Evolutionary conservation across 2,329 filamentous ascomycete genomes (phyloP), one percentile per base, ranked within the genome.

Genomic region (Cryphonectria carpinicola): DNA sequence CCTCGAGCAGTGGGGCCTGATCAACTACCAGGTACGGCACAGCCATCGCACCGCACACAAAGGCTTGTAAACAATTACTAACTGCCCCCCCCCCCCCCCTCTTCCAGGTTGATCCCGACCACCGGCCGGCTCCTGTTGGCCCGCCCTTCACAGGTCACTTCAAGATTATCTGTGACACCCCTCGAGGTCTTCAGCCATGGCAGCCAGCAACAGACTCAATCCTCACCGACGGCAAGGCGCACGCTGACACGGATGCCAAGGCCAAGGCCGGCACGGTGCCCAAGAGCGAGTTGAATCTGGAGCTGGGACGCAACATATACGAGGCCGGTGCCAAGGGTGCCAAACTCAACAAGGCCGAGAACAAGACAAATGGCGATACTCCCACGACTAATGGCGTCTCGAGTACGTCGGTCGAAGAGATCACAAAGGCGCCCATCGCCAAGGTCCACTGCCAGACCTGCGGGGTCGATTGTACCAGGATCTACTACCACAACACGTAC

Each of bases 111-210:
- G 96, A 99, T 82, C 93, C 95, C 41, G 95, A 98, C 79, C 95
- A 96, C 75, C 89, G 96, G 71, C 96, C 96, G 13, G 98, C 96
- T 1, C 96, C 95, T 80, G 95, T 98, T 75, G 95, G 95, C 0
- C 95, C 96, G 3, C 96, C 96, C 8, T 98, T 98, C 78, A 99
- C 96, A 4, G 96, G 96, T 54, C 96, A 99, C 80, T 99, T 99
- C 87, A 92, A 94, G 80, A 91, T 98, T 73, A 95, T 95, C 70
- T 96, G 94, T 78, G 96, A 99, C 80, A 99, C 96, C 0, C 96
- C 96, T 67, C 91, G 96, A 71, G 96, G 96, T 52, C 87, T 99
- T 66, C 95, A 98, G 80, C 93, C 95, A 35, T 97, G 95, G 89
- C 96, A 99, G 79, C 96, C 96, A 25, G 92, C 93, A 25, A 91